These are phyloP conservation scores for Coemansia sp. DNA, from an alignment of 192 early-diverging fungal species.

Conservation along the genomic window DNA sequence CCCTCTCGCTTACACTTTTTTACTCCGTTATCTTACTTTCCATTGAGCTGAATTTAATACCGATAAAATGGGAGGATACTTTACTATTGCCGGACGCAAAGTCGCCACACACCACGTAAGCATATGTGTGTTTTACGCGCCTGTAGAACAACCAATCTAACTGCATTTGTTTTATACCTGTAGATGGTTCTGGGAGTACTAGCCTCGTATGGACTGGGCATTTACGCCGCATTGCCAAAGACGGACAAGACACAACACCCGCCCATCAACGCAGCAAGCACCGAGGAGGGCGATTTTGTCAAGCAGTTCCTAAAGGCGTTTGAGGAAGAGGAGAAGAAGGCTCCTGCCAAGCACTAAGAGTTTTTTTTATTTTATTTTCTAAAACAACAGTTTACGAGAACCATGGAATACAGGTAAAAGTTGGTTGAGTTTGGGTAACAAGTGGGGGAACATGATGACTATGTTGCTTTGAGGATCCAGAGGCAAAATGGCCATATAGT, in stretches of 20 bases:
- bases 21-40: neutral
- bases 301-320: conserved; percentile 53
- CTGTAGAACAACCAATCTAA: neutral
- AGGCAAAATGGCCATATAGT: conserved; percentile 51
- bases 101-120: conserved; percentile 52
- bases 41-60: neutral
- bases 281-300: conserved; percentile 51
- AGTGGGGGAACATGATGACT: conserved; percentile 46
- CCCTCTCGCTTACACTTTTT: neutral
- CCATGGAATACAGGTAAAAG: conserved; percentile 48
- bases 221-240: conserved; percentile 40
- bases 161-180: neutral
- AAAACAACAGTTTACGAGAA: conserved; percentile 28
- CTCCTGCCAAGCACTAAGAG: neutral
- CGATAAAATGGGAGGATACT: conserved; percentile 43
- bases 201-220: conserved; percentile 35
- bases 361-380: too few relatives aligned
- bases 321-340: conserved; percentile 45
- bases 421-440: conserved; percentile 29
- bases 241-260: conserved; percentile 49
- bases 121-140: neutral
- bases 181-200: conserved; percentile 54
- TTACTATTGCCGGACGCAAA: conserved; percentile 53
- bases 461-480: conserved; percentile 15
- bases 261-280: conserved; percentile 45